Conservation (phyloP, 257 asterid genomes). For the Salvia splendens region DNA sequence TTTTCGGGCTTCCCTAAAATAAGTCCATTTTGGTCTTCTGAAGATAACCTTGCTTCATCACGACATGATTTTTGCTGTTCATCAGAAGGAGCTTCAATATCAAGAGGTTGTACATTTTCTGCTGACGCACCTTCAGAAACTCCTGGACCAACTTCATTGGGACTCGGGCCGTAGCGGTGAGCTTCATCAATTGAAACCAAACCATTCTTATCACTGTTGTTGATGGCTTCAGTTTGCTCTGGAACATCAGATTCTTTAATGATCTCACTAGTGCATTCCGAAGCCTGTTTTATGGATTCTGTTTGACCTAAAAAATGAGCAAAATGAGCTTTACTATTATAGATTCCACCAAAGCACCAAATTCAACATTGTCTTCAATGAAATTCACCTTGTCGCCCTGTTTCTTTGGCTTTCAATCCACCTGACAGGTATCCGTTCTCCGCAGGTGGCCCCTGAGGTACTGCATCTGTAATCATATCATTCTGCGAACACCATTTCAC, state of each 20-base stretch:
- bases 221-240: constrained; percentile 33
- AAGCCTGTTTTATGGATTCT: constrained; percentile 31
- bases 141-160: constrained; percentile 38
- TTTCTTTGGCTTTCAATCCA: constrained; percentile 41
- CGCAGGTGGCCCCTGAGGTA: constrained; percentile 39
- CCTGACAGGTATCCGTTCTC: constrained; percentile 49
- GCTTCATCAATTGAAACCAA: constrained; percentile 36
- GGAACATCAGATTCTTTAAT: constrained; percentile 41
- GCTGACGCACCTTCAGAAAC: constrained; percentile 36
- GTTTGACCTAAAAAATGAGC: constrained; percentile 27
- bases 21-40: constrained; percentile 41
- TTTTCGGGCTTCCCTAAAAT: constrained; percentile 39
- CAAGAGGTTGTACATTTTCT: constrained; percentile 34
- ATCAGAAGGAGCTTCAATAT: constrained; percentile 36
- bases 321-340: constrained; percentile 27
- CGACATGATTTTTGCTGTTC: constrained; percentile 37
- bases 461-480: constrained; percentile 41
- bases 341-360: constrained; percentile 31
- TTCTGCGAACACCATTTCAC: constrained; percentile 43
- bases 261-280: constrained; percentile 40
- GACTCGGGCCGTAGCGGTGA: constrained; percentile 30
- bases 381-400: constrained; percentile 40
- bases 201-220: constrained; percentile 31
- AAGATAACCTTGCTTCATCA: constrained; percentile 38
- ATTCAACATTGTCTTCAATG: constrained; percentile 36